Conservation (phyloP, 2,329 filamentous ascomycete genomes). For the Fusarium sp. region DNA sequence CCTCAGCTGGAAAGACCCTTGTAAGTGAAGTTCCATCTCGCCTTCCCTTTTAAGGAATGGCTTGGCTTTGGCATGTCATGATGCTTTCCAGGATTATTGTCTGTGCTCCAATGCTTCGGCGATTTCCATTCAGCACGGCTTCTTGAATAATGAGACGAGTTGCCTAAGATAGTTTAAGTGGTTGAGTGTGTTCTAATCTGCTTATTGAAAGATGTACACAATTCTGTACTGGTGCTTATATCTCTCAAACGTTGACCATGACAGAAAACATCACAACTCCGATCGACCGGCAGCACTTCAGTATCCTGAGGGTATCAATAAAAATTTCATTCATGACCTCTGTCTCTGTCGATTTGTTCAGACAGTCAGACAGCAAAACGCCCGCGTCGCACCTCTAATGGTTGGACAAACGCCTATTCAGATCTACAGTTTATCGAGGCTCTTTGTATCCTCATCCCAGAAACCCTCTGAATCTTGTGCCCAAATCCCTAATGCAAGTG, state of each 20-base stretch:
- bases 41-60: conserved; percentile 13
- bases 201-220: neutral
- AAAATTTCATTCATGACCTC: conserved; percentile 43
- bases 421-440: conserved; percentile 42
- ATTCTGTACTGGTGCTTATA: conserved; percentile 3
- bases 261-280: conserved; percentile 17
- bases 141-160: neutral
- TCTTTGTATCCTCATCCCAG: conserved; percentile 32
- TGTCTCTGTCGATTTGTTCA: conserved; percentile 24
- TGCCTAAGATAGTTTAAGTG: neutral
- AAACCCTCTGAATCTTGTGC: conserved; percentile 31
- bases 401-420: conserved; percentile 47
- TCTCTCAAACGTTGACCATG: neutral
- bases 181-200: neutral
- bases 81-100: conserved; percentile 13
- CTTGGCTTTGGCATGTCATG: neutral
- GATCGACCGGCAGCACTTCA: conserved; percentile 41
- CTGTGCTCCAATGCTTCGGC: conserved; percentile 18
- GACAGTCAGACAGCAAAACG: conserved; percentile 39
- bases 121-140: conserved; percentile 6
- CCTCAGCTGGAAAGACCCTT: conserved; percentile 19
- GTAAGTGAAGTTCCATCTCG: neutral
- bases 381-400: conserved; percentile 45
- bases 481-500: conserved; percentile 35
- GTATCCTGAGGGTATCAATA: conserved; percentile 37